Evolutionary conservation across 192 early-diverging fungal genomes (phyloP).

Genomic region (Dispira parvispora): DNA sequence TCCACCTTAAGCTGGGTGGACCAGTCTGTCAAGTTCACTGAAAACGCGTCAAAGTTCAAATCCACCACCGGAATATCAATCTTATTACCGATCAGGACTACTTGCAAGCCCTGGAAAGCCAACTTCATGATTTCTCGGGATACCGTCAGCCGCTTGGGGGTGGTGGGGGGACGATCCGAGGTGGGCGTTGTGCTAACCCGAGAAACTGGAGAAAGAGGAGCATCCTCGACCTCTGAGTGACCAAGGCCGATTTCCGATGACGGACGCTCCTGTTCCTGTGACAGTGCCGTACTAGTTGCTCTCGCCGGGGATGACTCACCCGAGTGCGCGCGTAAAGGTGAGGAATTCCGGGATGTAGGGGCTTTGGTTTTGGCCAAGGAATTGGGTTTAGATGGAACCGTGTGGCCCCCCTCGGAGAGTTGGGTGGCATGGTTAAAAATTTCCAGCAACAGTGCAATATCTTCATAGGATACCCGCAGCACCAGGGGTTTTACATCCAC

Average conservation of each 20-base stretch:
- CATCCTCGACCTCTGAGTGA: too few relatives aligned
- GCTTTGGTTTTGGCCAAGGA: background rate
- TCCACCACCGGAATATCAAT: conserved; percentile 88
- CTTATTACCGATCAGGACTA: conserved; percentile 87
- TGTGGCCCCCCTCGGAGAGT: conserved; percentile 27
- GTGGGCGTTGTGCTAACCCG: background rate
- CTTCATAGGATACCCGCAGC: conserved; percentile 72
- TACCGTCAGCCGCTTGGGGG: conserved; percentile 7
- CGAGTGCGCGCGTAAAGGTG: background rate
- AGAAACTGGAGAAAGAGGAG: too few relatives aligned
- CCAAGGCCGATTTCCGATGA: background rate
- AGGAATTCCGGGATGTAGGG: background rate
- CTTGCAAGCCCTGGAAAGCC: conserved; percentile 43
- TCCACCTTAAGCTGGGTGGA: conserved; percentile 46
- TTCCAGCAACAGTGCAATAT: conserved; percentile 62
- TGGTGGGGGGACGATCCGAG: background rate
- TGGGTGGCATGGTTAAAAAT: conserved; percentile 60
- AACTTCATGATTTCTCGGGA: conserved; percentile 25
- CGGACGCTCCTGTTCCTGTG: background rate
- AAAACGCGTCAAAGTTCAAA: conserved; percentile 59
- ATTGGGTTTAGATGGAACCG: background rate
- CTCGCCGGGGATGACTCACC: background rate
- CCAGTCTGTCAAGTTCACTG: conserved; percentile 75
- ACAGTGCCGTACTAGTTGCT: background rate
- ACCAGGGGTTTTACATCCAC: conserved; percentile 64